A percentile compares a stretch with the other conserved stretches of the same genome.
phyloP scores from a whole-genome alignment of 495 filamentous ascomycete genomes.

The Penicillium bovifimosum region DNA sequence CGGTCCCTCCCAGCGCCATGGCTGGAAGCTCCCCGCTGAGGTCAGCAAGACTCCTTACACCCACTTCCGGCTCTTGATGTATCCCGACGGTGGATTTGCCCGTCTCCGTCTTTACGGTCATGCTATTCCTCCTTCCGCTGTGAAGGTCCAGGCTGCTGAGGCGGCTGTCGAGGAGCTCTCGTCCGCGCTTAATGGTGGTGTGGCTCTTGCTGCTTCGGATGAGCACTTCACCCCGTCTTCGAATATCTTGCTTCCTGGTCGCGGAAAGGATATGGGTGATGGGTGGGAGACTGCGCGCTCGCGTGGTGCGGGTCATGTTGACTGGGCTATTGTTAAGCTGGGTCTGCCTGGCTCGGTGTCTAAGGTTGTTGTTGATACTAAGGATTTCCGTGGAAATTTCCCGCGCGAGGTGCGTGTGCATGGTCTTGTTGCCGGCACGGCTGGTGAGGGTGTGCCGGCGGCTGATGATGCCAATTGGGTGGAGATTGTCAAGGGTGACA shows the following conservation, averaged over 20 bases:
- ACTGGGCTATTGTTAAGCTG: slow-evolving; percentile 79
- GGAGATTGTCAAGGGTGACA: slow-evolving; percentile 59
- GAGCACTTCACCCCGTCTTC: slow-evolving; percentile 81
- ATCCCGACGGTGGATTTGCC: slow-evolving; percentile 91
- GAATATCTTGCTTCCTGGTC: slow-evolving; percentile 78
- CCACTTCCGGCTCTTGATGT: slow-evolving; percentile 84
- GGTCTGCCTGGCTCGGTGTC: slow-evolving; percentile 66
- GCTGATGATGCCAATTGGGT: slow-evolving; percentile 64
- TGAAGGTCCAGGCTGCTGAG: background rate
- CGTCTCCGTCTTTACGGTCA: slow-evolving; percentile 76
- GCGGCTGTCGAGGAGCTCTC: slow-evolving; percentile 72
- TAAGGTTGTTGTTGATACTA: slow-evolving; percentile 77
- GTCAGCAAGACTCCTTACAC: slow-evolving; percentile 64
- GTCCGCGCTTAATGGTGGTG: slow-evolving; percentile 73
- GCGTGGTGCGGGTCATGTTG: slow-evolving; percentile 67
- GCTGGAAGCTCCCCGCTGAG: slow-evolving; percentile 60
- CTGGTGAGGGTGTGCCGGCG: slow-evolving; percentile 43
- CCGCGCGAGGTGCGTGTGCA: slow-evolving; percentile 64
- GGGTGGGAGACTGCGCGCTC: slow-evolving; percentile 91
- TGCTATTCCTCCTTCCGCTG: slow-evolving; percentile 46
- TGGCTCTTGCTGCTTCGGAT: slow-evolving; percentile 71
- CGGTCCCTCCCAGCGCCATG: slow-evolving; percentile 70
- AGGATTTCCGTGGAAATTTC: slow-evolving; percentile 87
- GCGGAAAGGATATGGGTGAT: slow-evolving; percentile 89
- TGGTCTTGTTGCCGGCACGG: slow-evolving; percentile 50